A percentile compares a stretch with the other conserved stretches of the same genome.
Evolutionary conservation across 1,139 yeast species (phyloP).

Genomic region (Magnusiomyces tetraspermus): DNA sequence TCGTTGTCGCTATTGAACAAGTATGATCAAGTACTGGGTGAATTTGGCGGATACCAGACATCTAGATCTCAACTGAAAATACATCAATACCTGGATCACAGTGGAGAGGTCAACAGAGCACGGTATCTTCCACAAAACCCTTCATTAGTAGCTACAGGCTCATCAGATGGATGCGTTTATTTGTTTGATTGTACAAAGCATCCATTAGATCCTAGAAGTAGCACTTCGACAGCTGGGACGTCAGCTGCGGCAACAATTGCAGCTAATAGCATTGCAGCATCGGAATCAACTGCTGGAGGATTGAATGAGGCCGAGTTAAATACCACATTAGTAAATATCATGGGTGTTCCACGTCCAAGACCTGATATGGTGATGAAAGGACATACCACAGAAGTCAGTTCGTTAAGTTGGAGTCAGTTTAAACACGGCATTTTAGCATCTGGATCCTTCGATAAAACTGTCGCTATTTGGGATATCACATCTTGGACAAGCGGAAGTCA

Average conservation of each 20-base stretch:
- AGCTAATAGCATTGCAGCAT: not conserved
- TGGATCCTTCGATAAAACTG: slow-evolving; percentile 59
- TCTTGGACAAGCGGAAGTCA: not conserved
- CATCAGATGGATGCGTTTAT: slow-evolving; percentile 61
- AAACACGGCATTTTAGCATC: slow-evolving; percentile 39
- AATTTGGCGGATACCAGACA: slow-evolving; percentile 20
- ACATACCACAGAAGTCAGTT: slow-evolving; percentile 61
- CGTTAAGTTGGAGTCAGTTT: slow-evolving; percentile 54
- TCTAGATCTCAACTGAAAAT: slow-evolving; percentile 38
- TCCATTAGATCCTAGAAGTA: slow-evolving; percentile 29
- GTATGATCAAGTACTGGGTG: slow-evolving; percentile 14
- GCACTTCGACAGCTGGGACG: not conserved
- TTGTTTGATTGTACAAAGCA: slow-evolving; percentile 51
- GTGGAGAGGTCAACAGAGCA: slow-evolving; percentile 69
- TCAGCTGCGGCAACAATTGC: not conserved
- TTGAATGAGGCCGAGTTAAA: not conserved
- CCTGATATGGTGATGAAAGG: slow-evolving; percentile 38
- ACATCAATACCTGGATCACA: slow-evolving; percentile 38
- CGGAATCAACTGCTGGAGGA: not conserved
- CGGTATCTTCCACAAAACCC: slow-evolving; percentile 70
- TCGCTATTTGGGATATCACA: slow-evolving; percentile 58
- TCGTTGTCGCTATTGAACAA: slow-evolving; percentile 10
- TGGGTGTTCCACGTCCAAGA: slow-evolving; percentile 7
- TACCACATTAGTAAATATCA: not conserved
- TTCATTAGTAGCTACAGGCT: slow-evolving; percentile 60